A percentile compares a stretch with the other conserved stretches of the same genome.
These are phyloP conservation scores for Petunia hybrid DNA, from an alignment of 305 asterid species.

Conservation along the genomic window DNA sequence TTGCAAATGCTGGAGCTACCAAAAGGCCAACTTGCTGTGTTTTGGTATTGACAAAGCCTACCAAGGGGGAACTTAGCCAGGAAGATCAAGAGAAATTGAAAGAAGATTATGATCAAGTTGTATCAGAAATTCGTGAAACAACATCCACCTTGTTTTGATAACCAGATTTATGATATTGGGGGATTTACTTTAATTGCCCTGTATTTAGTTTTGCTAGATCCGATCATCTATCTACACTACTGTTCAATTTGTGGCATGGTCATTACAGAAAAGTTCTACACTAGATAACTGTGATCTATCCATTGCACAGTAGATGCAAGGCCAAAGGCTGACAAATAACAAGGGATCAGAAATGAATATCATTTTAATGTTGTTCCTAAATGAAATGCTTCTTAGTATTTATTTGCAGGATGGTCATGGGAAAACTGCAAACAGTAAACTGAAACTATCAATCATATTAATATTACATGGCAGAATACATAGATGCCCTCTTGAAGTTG, in stretches of 20 bases:
- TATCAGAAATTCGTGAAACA: slow-evolving; percentile 55
- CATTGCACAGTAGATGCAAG: background rate
- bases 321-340: background rate
- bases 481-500: no score
- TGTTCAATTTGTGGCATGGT: background rate
- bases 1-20: slow-evolving; percentile 87
- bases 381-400: no score
- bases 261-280: no score
- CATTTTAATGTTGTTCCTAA: no score
- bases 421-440: no score
- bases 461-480: no score
- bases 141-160: slow-evolving; percentile 56
- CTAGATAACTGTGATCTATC: no score
- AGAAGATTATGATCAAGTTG: slow-evolving; percentile 70
- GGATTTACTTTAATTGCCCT: slow-evolving; percentile 34
- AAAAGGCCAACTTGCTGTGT: slow-evolving; percentile 93
- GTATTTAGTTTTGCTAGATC: background rate
- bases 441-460: no score
- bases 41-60: slow-evolving; percentile 68
- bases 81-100: slow-evolving; percentile 72
- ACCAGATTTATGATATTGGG: background rate
- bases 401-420: no score
- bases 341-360: background rate
- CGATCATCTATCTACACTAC: background rate
- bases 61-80: slow-evolving; percentile 65